Base-by-base conservation (phyloP, 805 yeast genomes). In the Monosporozyma solicola region DNA sequence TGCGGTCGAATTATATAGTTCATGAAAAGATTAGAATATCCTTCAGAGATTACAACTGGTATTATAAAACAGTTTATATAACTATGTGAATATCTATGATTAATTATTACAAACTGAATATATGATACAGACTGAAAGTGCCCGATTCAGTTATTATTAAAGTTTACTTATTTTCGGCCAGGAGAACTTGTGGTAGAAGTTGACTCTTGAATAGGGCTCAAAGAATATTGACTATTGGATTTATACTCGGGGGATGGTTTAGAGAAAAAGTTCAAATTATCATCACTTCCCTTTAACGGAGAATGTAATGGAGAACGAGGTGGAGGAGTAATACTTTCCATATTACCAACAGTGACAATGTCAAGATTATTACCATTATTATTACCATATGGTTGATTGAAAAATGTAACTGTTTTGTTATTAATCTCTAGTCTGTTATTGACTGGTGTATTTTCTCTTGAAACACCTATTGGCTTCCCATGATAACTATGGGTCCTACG, bases 371-470 rank as follows among this genome's bases (percentile, higher is more conserved):
- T 47, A 47, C 48, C 41, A 33, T 48, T 49, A 27, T 32, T 50
- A 24, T 15, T n/a, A 49, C 3, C 47, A 55, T 56, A 54, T 16
- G 55, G 44, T 41, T 60, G 55, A 43, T 67, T 60, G 55, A 72
- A 73, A 33, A 73, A 61, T 0, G 77, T 73, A 0, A 73, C 74
- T 0, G 75, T 72, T 54, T 70, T 73, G 45, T 71, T 68, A 43
- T 64, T 66, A 1, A 67, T 60, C 52, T 72, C 69, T 16, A 72
- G 56, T 51, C 67, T 72, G 51, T 70, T 69, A 39, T 64, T 69
- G n/a, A 63, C 60, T 1, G 71, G 69, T 1, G 60, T 52, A 32
- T 51, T 59, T 44, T 66, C 72, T 47, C 57, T 64, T 2, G 65
- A 67, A 1, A 63, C 61, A 1, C 59, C 62, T 0, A 59, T 51